phyloP scores from a whole-genome alignment of 2,329 filamentous ascomycete species.

The Amylocarpus encephaloides region DNA sequence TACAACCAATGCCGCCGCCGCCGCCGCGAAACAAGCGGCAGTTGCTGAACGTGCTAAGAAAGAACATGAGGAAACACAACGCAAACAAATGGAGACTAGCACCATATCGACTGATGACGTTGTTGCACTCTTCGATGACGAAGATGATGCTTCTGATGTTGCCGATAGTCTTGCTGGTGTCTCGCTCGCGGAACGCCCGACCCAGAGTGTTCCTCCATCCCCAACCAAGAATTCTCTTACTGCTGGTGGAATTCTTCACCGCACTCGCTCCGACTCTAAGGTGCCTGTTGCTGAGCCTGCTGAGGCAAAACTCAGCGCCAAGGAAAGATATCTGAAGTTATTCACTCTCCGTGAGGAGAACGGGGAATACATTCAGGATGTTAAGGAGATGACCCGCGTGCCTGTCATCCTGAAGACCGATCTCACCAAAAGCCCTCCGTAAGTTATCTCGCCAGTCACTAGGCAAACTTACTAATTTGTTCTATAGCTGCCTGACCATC shows the following conservation, averaged over 20 bases:
- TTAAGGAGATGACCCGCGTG: slow-evolving; percentile 93
- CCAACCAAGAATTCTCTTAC: slow-evolving; percentile 69
- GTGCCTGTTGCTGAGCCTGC: slow-evolving; percentile 67
- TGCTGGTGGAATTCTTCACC: slow-evolving; percentile 65
- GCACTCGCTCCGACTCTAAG: slow-evolving; percentile 91
- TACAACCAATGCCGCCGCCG: slow-evolving; percentile 66
- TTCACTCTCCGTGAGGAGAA: slow-evolving; percentile 88
- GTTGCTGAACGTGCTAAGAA: slow-evolving; percentile 74
- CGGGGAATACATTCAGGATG: slow-evolving; percentile 95
- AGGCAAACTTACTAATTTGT: slow-evolving; percentile 34
- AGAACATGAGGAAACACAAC: slow-evolving; percentile 83
- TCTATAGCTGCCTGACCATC: slow-evolving; percentile 69
- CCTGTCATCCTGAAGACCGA: slow-evolving; percentile 99
- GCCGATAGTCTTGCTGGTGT: slow-evolving; percentile 90
- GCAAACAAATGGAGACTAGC: slow-evolving; percentile 89
- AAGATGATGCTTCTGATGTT: slow-evolving; percentile 73
- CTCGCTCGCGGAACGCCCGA: slow-evolving; percentile 80
- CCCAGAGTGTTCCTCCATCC: slow-evolving; percentile 91
- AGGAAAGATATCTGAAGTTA: slow-evolving; percentile 90
- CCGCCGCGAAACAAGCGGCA: slow-evolving; percentile 73
- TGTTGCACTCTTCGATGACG: slow-evolving; percentile 92
- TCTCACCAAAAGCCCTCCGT: slow-evolving; percentile 98
- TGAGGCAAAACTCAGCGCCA: slow-evolving; percentile 78
- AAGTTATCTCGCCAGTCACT: slow-evolving; percentile 44
- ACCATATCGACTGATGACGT: slow-evolving; percentile 91